Evolutionary conservation across 441 rosid species (phyloP), one percentile per base, ranked within the genome.

Genomic region (Erodium moschatum): DNA sequence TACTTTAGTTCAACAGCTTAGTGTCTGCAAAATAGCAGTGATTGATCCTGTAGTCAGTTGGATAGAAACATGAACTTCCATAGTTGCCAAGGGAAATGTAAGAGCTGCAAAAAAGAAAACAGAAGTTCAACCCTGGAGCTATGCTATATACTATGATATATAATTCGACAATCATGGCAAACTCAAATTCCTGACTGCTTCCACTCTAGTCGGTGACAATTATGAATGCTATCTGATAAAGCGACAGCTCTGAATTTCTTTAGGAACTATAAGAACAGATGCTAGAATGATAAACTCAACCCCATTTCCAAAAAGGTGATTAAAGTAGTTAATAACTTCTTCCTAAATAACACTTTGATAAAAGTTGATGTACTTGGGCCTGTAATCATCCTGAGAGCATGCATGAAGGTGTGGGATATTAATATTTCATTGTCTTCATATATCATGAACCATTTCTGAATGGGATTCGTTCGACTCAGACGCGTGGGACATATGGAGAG

Each of bases 21-120:
- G 65, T 18, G 18, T 68, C 65, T 13, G 18, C 38, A 38, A 65
- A 16, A n/a, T 65, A 38, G 42, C 67, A 40, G 50, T 38, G 48
- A 35, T 38, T 33, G 67, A 35, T 38, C 24, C 48, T 16, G 48
- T 38, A 7, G 21, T 65, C 19, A 6, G 67, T 33, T 65, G 27
- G 16, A 18, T 38, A 65, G 67, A 65, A 65, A 65, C 50, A 16
- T 38, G 4, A 8, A 60, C 0, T 27, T 63, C 24, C 19, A 4
- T 15, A 9, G 46, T 64, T 35, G 48, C 65, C 40, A 10, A 62
- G 31, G 65, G 33, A 7, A 62, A 27, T 62, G 18, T 27, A 33
- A 62, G 65, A 27, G 4, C 35, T 24, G 38, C 65, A 27, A 27
- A 27, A 12, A 27, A 13, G 27, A 12, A 13, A 5, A 21, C 21